Conservation (phyloP, 2,329 filamentous ascomycete species). For the Aspergillus tanneri region DNA sequence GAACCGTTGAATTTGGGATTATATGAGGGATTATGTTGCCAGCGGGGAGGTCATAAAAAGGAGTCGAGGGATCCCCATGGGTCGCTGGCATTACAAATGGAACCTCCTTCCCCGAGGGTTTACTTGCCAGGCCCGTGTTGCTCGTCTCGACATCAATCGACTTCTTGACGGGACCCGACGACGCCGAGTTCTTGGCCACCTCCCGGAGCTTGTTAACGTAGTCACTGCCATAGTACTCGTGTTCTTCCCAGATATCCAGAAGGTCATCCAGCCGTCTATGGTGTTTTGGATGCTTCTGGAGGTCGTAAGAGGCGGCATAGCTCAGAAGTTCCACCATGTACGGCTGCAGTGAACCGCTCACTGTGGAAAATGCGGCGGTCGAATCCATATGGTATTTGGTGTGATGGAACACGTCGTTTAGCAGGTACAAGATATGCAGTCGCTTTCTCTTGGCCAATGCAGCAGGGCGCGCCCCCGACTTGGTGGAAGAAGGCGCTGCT, state of each 20-base stretch:
- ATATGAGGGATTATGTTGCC: constrained; percentile 78
- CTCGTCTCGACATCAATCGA: constrained; percentile 28
- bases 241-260: constrained; percentile 68
- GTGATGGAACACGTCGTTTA: constrained; percentile 77
- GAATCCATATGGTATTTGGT: constrained; percentile 53
- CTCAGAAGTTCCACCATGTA: constrained; percentile 62
- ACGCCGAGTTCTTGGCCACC: constrained; percentile 51
- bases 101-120: constrained; percentile 45
- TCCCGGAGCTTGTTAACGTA: constrained; percentile 61
- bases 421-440: constrained; percentile 72
- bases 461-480: constrained; percentile 9
- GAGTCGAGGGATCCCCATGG: constrained; percentile 71
- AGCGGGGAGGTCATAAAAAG: constrained; percentile 81
- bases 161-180: constrained; percentile 31
- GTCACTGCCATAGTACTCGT: constrained; percentile 59
- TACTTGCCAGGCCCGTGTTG: constrained; percentile 44
- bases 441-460: constrained; percentile 65
- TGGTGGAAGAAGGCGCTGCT: constrained; percentile 26
- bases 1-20: constrained; percentile 69
- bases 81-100: constrained; percentile 71
- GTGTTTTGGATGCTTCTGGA: constrained; percentile 64
- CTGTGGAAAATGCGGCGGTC: constrained; percentile 45
- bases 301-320: constrained; percentile 54
- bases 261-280: constrained; percentile 63
- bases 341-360: constrained; percentile 59